A percentile compares a stretch with the other conserved stretches of the same genome.
These are phyloP conservation scores for Cytospora piceicola DNA, from an alignment of 2,329 filamentous ascomycete genomes.

Conservation along the genomic window DNA sequence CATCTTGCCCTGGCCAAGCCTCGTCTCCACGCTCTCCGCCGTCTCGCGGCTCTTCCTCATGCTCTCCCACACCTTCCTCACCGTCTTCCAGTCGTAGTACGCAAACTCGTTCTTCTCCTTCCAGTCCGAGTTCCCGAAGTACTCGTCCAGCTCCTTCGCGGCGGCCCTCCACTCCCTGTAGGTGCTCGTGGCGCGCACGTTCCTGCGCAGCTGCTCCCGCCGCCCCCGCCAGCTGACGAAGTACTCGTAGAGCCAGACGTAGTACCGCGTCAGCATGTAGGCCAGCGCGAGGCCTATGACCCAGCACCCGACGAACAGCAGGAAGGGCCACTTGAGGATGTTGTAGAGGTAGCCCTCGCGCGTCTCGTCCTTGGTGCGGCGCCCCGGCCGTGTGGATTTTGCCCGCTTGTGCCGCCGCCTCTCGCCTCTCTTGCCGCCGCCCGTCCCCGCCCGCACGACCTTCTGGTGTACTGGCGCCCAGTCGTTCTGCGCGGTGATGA, in stretches of 20 bases:
- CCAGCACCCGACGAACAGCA: slow-evolving; percentile 81
- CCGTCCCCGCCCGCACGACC: slow-evolving; percentile 44
- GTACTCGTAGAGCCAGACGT: slow-evolving; percentile 92
- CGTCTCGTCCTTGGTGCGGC: slow-evolving; percentile 83
- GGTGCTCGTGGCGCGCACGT: slow-evolving; percentile 70
- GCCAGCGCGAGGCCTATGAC: slow-evolving; percentile 71
- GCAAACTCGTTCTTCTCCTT: slow-evolving; percentile 77
- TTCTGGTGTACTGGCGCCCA: slow-evolving; percentile 88
- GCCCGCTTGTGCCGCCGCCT: slow-evolving; percentile 41
- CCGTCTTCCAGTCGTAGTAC: slow-evolving; percentile 87
- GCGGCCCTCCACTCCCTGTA: slow-evolving; percentile 85
- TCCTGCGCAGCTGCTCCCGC: slow-evolving; percentile 70
- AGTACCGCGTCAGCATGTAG: slow-evolving; percentile 82
- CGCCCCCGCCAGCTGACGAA: slow-evolving; percentile 86
- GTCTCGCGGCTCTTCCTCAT: slow-evolving; percentile 66
- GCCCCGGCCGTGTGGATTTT: slow-evolving; percentile 45
- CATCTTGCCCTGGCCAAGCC: slow-evolving; percentile 41
- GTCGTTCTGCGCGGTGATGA: slow-evolving; percentile 91
- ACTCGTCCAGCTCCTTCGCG: slow-evolving; percentile 77
- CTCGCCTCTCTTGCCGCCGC: slow-evolving; percentile 44
- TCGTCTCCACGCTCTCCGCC: slow-evolving; percentile 55
- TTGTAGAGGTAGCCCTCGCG: slow-evolving; percentile 90
- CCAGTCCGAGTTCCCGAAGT: slow-evolving; percentile 81
- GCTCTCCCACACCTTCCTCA: slow-evolving; percentile 76
- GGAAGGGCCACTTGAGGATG: slow-evolving; percentile 88